These are phyloP conservation scores for Thermothielavioides terrestris DNA, from an alignment of 495 filamentous ascomycete species.

Conservation along the genomic window DNA sequence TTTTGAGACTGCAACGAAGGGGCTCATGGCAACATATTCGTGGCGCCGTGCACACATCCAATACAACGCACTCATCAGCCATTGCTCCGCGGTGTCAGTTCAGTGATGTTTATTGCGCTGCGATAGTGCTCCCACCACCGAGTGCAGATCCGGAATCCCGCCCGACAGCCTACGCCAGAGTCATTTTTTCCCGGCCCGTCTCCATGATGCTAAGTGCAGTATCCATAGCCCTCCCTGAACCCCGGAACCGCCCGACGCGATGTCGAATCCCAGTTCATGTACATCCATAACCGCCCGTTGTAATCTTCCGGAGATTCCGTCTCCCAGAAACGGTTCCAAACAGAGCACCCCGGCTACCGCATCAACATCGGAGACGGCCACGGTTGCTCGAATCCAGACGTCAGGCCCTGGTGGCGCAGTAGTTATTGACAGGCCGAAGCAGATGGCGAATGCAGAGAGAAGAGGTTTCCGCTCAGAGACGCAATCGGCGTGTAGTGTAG, in stretches of 20 bases:
- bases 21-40: too few species aligned
- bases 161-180: background rate
- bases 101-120: slow-evolving; percentile 2
- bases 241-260: background rate
- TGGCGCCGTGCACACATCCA: too few species aligned
- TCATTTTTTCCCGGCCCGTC: background rate
- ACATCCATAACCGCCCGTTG: too few species aligned
- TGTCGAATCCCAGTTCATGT: too few species aligned
- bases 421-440: background rate
- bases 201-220: background rate
- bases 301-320: too few species aligned
- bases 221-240: background rate
- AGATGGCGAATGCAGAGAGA: background rate
- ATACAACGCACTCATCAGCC: too few species aligned
- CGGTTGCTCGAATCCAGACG: background rate
- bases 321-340: too few species aligned
- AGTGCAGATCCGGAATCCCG: background rate
- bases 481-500: background rate
- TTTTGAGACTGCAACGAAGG: too few species aligned
- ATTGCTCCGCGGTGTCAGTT: background rate
- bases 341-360: background rate
- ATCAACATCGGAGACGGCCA: background rate
- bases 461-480: background rate
- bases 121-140: background rate
- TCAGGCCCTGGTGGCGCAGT: background rate